Evolutionary conservation across 139 green algal genomes (phyloP).

Genomic region (Micromonas commoda): DNA sequence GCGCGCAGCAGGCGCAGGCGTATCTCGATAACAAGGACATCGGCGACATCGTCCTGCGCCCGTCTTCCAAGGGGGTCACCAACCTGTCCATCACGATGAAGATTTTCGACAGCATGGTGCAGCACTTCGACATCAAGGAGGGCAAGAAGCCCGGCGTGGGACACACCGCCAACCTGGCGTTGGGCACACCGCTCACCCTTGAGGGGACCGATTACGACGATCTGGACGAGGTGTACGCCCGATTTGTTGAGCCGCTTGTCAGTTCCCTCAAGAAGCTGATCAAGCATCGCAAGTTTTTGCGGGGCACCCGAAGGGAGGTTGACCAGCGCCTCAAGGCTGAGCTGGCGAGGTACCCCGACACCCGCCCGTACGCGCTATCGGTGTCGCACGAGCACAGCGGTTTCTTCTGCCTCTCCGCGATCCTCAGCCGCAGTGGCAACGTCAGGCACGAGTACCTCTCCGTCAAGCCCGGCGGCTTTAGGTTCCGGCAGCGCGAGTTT

Average conservation of each 20-base stretch:
- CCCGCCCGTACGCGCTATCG: conserved; percentile 36
- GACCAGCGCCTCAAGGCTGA: conserved; percentile 25
- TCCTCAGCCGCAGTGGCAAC: conserved; percentile 16
- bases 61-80: background rate
- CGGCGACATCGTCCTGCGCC: conserved; percentile 6
- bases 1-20: background rate
- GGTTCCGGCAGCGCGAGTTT: conserved; percentile 6
- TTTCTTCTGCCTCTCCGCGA: conserved; percentile 38
- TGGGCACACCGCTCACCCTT: conserved; percentile 12
- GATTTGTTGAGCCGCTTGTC: conserved; percentile 35
- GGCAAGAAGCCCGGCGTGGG: conserved; percentile 5
- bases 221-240: conserved; percentile 33
- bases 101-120: conserved; percentile 13
- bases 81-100: conserved; percentile 18
- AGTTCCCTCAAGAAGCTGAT: conserved; percentile 28
- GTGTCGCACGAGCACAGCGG: conserved; percentile 31
- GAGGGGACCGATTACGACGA: conserved; percentile 17
- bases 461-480: conserved; percentile 14
- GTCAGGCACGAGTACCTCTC: conserved; percentile 39
- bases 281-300: conserved; percentile 36
- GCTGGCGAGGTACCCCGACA: conserved; percentile 13
- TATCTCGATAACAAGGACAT: background rate
- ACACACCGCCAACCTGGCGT: background rate
- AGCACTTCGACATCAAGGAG: conserved; percentile 10
- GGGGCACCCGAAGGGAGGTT: conserved; percentile 30